Evolutionary conservation across 192 early-diverging fungal species (phyloP).

Genomic region (Rhizophagus sp.): DNA sequence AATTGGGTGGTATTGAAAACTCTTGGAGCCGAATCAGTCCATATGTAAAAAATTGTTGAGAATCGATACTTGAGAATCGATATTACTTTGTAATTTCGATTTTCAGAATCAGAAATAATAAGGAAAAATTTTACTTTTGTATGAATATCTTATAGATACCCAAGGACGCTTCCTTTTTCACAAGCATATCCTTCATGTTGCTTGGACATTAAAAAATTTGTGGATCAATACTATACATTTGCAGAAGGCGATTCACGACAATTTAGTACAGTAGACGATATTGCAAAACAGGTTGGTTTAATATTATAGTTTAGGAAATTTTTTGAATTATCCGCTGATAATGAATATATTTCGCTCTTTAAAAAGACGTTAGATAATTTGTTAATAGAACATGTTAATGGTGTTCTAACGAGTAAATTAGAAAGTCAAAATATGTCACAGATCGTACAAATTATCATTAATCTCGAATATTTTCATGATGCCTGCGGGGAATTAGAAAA

Average conservation of each 20-base stretch:
- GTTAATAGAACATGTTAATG: constrained; percentile 68
- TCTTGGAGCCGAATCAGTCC: too few species aligned
- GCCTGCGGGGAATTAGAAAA: constrained; percentile 75
- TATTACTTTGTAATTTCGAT: too few species aligned
- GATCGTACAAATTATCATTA: constrained; percentile 84
- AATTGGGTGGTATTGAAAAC: too few species aligned
- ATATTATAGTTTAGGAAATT: background rate
- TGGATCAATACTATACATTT: constrained; percentile 81
- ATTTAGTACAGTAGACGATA: constrained; percentile 85
- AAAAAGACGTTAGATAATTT: constrained; percentile 67
- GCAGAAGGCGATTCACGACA: constrained; percentile 81
- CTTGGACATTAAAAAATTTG: constrained; percentile 67
- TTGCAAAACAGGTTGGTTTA: constrained; percentile 66
- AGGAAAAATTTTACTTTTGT: too few species aligned
- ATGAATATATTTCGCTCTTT: background rate
- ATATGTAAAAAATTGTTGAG: too few species aligned
- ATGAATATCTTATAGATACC: constrained; percentile 53
- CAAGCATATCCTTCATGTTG: constrained; percentile 75
- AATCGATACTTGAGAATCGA: too few species aligned
- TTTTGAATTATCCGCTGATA: background rate
- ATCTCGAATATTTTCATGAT: constrained; percentile 73
- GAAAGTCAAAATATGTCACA: constrained; percentile 71
- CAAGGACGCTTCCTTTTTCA: constrained; percentile 77
- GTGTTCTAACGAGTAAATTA: constrained; percentile 65
- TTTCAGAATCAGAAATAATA: too few species aligned